Percentiles rank a stretch among this genome's conserved stretches.
Evolutionary conservation across 768 basidiomycete species (phyloP).

Genomic region (Kwoniella mangroviensis): DNA sequence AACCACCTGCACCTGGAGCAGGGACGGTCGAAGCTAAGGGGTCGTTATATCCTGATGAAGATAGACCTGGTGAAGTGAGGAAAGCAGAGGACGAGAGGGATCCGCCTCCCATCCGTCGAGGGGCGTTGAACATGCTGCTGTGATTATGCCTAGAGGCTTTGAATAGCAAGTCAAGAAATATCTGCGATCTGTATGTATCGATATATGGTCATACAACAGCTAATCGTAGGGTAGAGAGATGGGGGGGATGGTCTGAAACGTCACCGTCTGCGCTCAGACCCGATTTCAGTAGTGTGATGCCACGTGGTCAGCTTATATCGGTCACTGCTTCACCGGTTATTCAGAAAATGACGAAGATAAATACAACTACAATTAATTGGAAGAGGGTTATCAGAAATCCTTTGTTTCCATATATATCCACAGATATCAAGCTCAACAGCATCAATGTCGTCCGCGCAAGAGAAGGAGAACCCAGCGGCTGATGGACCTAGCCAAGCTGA

Average conservation of each 20-base stretch:
- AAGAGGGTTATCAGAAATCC: no score
- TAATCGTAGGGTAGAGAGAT: no score
- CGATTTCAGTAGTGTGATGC: neutral
- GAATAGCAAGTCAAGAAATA: no score
- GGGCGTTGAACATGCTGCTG: conserved; percentile 50
- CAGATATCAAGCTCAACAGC: no score
- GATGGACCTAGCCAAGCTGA: neutral
- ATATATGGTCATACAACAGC: no score
- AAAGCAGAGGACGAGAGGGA: conserved; percentile 40
- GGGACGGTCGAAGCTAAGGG: conserved; percentile 46
- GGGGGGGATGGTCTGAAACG: neutral
- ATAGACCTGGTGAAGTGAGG: conserved; percentile 26
- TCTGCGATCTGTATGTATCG: no score
- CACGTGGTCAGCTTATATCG: neutral
- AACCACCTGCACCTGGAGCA: conserved; percentile 24
- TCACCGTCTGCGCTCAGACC: neutral
- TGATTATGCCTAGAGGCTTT: neutral
- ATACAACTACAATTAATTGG: no score
- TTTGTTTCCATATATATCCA: no score
- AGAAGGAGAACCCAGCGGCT: neutral
- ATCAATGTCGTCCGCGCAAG: neutral
- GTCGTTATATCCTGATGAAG: conserved; percentile 32
- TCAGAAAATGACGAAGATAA: no score
- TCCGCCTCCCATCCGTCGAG: conserved; percentile 31
- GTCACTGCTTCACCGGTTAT: neutral